phyloP scores from a whole-genome alignment of 2,329 filamentous ascomycete genomes.

The Helotiales sp. region DNA sequence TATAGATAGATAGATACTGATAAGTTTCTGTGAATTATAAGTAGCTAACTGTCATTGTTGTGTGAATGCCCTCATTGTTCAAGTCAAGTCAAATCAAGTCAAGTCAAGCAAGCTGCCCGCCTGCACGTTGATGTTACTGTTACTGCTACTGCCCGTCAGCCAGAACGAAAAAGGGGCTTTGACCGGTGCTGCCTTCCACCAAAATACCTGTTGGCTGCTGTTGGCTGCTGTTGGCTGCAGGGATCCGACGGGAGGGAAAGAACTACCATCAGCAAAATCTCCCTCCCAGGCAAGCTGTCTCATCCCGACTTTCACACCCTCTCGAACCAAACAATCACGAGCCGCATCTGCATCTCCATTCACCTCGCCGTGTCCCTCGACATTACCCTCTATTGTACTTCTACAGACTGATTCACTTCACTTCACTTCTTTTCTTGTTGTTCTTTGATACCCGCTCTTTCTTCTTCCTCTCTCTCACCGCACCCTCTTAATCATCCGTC shows the following conservation, averaged over 20 bases:
- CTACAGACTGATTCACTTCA: slow-evolving; percentile 32
- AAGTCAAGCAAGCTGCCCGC: background rate
- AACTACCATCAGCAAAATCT: background rate
- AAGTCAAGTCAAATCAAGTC: background rate
- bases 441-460: slow-evolving; percentile 41
- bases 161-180: slow-evolving; percentile 1
- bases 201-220: background rate
- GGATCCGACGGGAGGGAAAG: slow-evolving; percentile 16
- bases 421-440: slow-evolving; percentile 34
- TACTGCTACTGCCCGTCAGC: background rate
- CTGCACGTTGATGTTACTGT: no score
- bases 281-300: background rate
- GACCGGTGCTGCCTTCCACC: background rate
- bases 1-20: background rate
- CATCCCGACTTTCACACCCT: background rate
- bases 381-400: slow-evolving; percentile 30
- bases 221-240: background rate
- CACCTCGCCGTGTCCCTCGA: background rate
- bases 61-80: background rate
- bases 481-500: slow-evolving; percentile 21
- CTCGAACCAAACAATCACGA: slow-evolving; percentile 1
- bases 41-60: background rate
- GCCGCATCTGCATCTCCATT: background rate
- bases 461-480: slow-evolving; percentile 12
- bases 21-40: background rate